phyloP scores from a whole-genome alignment of 768 basidiomycete species.

The Myochromella boudieri region DNA sequence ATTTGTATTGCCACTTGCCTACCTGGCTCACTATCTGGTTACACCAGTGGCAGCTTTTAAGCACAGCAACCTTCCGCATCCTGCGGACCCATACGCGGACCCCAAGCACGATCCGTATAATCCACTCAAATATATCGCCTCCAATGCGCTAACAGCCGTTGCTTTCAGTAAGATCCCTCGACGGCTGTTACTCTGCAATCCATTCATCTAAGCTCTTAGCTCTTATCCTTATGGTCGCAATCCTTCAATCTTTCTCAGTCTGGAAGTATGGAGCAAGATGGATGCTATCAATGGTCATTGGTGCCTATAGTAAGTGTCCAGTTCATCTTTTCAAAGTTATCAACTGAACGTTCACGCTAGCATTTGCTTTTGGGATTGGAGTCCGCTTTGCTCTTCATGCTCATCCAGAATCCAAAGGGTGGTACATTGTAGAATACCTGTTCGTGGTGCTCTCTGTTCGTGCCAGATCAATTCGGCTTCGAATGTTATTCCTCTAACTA shows the following conservation, averaged over 20 bases:
- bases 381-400: constrained; percentile 55
- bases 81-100: constrained; percentile 44
- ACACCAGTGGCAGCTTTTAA: constrained; percentile 16
- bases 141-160: constrained; percentile 49
- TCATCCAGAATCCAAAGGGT: constrained; percentile 49
- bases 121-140: constrained; percentile 54
- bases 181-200: background rate
- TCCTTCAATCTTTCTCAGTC: constrained; percentile 43
- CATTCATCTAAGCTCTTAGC: constrained; percentile 16
- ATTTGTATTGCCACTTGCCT: background rate
- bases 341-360: constrained; percentile 27
- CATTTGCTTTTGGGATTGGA: constrained; percentile 55
- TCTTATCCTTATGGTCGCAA: constrained; percentile 38
- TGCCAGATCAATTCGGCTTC: too few species aligned
- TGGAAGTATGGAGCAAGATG: constrained; percentile 48
- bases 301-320: constrained; percentile 50
- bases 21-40: constrained; percentile 1
- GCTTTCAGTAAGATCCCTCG: constrained; percentile 47
- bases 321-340: background rate
- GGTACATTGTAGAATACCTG: constrained; percentile 58
- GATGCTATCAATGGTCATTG: constrained; percentile 64
- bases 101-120: constrained; percentile 55
- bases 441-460: constrained; percentile 60
- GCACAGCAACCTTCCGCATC: constrained; percentile 23
- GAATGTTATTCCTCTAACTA: background rate